These are phyloP conservation scores for Acrocalymma vagum DNA, from an alignment of 2,329 filamentous ascomycete genomes.

Conservation along the genomic window DNA sequence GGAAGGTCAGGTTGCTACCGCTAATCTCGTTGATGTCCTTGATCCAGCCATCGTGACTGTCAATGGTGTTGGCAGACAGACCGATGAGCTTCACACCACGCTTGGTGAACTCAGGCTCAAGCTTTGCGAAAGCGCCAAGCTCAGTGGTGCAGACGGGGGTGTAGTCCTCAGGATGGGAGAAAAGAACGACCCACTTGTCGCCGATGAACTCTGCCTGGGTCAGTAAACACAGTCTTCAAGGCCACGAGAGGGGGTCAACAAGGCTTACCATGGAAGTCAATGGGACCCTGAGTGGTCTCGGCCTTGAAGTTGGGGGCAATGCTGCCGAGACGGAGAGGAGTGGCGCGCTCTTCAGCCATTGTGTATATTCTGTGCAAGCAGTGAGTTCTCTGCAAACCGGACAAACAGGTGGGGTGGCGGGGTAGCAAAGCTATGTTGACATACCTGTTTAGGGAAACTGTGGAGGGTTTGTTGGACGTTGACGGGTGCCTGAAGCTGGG, in stretches of 20 bases:
- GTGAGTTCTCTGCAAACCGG: slow-evolving; percentile 30
- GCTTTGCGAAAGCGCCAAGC: slow-evolving; percentile 69
- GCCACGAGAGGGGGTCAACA: not conserved
- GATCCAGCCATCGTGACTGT: slow-evolving; percentile 61
- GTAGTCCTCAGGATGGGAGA: slow-evolving; percentile 73
- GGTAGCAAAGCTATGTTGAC: slow-evolving; percentile 27
- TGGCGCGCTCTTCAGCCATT: slow-evolving; percentile 40
- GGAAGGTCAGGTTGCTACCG: slow-evolving; percentile 57
- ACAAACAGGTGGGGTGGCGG: slow-evolving; percentile 42
- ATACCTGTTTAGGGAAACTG: slow-evolving; percentile 5
- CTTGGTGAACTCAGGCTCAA: slow-evolving; percentile 70
- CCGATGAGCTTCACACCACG: slow-evolving; percentile 70
- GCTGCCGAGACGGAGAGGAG: slow-evolving; percentile 69
- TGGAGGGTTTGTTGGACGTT: not conserved
- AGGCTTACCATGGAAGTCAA: slow-evolving; percentile 69
- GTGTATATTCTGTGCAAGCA: slow-evolving; percentile 20
- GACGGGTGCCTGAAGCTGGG: slow-evolving; percentile 13
- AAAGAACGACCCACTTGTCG: slow-evolving; percentile 74
- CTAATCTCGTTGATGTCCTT: slow-evolving; percentile 63
- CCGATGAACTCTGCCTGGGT: slow-evolving; percentile 66
- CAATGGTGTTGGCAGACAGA: slow-evolving; percentile 60
- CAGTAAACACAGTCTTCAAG: not conserved
- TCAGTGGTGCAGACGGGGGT: slow-evolving; percentile 70
- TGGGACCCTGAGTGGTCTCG: slow-evolving; percentile 70
- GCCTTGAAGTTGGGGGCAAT: slow-evolving; percentile 75